Evolutionary conservation across 75 land plant species (phyloP).

Genomic region (Adiantum capillusveneris): DNA sequence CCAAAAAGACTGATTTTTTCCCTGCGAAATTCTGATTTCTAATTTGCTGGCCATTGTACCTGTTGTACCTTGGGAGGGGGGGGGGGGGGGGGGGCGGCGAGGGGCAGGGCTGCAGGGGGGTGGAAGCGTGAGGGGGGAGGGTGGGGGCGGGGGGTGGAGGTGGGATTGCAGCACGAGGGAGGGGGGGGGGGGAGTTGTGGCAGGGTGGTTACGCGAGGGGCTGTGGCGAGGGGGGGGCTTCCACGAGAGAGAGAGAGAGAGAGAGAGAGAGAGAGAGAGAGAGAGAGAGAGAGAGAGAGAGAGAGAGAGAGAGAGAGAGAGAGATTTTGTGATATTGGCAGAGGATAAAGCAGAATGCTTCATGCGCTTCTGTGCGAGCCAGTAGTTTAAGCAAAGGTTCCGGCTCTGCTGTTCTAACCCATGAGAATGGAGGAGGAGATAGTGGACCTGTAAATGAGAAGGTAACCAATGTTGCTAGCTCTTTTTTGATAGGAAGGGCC

Average conservation of each 20-base stretch:
- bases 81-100: no score
- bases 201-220: no score
- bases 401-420: neutral
- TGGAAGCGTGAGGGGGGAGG: no score
- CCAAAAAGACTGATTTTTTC: no score
- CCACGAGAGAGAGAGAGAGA: no score
- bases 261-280: slow-evolving; percentile 3
- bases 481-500: neutral
- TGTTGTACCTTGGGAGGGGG: no score
- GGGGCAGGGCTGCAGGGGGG: no score
- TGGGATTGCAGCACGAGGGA: neutral
- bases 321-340: neutral
- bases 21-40: no score
- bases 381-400: neutral
- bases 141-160: no score
- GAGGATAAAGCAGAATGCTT: neutral
- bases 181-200: neutral
- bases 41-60: no score
- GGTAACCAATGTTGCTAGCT: neutral
- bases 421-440: neutral
- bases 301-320: slow-evolving; percentile 5
- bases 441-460: neutral
- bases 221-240: no score
- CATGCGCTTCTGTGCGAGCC: neutral
- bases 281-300: slow-evolving; percentile 3